Evolutionary conservation across 768 basidiomycete genomes (phyloP), one percentile per base, ranked within the genome.

Genomic region (Neoboletus subvelutipes): DNA sequence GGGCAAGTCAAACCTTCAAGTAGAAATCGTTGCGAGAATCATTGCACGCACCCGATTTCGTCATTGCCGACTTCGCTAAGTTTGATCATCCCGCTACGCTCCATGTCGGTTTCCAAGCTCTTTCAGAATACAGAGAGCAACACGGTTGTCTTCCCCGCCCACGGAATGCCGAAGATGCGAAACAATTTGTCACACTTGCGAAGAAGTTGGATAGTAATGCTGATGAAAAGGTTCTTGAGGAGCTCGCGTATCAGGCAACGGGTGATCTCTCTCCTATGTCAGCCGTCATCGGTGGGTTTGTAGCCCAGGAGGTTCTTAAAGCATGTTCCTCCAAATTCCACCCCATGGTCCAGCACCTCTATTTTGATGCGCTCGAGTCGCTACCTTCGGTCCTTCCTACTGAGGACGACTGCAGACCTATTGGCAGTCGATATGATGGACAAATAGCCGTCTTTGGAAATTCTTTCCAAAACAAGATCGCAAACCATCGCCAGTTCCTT

Each of bases 291-390:
- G 97, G 97, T 61, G 97, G 94, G 4, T 98, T 98, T 67, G 94
- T 98, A 52, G 97, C 96, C 9, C 97, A 99, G 73, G 97, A 99
- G 70, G 91, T 94, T 22, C 81, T 99, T 64, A 99, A 99, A 74
- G 95, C 96, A 2, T 90, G 88, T 73, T 94, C 94, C 40, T 93
- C 94, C 58, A 99, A 99, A 77, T 99, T 99, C 79, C 92, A 96
- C 66, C 97, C 97, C 1, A 90, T 94, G 83, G 76, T 94, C 50
- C 97, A 99, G 70, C 83, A 92, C 72, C 78, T 98, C 71, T 99
- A 98, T 80, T 94, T 98, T 68, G 97, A 99, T 73, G 96, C 97
- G 11, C 80, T 99, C 46, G 97, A 99, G 71, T 96, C 96, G 0
- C 78, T 98, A 45, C 97, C 97, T 15, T 73, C 78, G 18, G 72